Percentiles rank a stretch among this genome's conserved stretches.
Conservation (phyloP, 139 green algal species). For the Haematococcus sp. region DNA sequence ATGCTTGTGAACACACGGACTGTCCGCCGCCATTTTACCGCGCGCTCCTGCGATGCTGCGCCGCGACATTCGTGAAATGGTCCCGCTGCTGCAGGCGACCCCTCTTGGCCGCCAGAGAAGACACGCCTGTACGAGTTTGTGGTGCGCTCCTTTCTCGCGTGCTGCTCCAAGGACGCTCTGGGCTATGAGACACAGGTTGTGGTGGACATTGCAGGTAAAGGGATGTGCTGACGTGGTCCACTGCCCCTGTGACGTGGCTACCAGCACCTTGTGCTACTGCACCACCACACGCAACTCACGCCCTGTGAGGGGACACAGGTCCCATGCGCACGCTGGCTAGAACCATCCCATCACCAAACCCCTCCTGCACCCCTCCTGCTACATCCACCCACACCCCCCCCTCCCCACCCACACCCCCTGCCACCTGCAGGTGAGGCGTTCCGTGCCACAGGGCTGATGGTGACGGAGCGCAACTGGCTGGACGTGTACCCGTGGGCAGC, state of each 20-base stretch:
- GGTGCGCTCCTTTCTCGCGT: slow-evolving; percentile 90
- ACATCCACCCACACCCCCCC: too few species aligned
- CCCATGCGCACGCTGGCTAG: neutral
- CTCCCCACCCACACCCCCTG: too few species aligned
- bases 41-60: neutral
- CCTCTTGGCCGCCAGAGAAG: slow-evolving; percentile 66
- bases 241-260: neutral
- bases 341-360: neutral
- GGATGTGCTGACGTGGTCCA: neutral
- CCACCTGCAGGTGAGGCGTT: slow-evolving; percentile 37
- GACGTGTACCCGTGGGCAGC: slow-evolving; percentile 88
- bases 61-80: neutral
- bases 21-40: neutral
- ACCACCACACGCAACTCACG: too few species aligned
- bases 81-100: neutral
- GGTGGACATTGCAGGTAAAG: slow-evolving; percentile 71
- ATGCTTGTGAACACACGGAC: neutral
- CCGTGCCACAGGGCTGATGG: slow-evolving; percentile 79
- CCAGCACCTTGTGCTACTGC: neutral
- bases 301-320: too few species aligned
- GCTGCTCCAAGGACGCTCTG: slow-evolving; percentile 83
- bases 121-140: slow-evolving; percentile 93
- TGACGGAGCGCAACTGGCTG: slow-evolving; percentile 92
- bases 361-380: too few species aligned
- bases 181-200: slow-evolving; percentile 83